Conservation (phyloP, 257 asterid species). For the Gynochthodes officinalis region DNA sequence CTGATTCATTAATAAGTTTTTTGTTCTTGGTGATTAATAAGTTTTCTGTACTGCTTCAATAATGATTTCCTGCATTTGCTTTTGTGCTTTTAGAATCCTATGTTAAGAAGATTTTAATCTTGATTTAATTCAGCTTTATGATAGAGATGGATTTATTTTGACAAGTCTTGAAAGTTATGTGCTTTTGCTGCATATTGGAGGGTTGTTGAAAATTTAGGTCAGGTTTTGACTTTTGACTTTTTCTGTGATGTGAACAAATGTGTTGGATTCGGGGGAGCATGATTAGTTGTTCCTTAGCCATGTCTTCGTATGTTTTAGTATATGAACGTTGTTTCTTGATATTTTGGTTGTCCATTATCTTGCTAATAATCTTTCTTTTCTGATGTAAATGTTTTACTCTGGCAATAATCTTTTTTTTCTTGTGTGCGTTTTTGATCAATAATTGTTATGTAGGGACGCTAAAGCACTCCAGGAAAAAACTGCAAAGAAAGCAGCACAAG, state of each 20-base stretch:
- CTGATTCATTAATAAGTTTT: no score
- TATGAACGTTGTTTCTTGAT: background rate
- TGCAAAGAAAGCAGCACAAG: slow-evolving; percentile 75
- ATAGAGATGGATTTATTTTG: background rate
- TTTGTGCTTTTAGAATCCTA: no score
- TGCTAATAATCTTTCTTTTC: no score
- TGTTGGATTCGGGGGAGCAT: background rate
- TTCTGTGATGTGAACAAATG: background rate
- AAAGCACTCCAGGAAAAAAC: slow-evolving; percentile 88
- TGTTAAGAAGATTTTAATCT: no score
- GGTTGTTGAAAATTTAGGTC: background rate
- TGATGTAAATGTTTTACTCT: background rate
- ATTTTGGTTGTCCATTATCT: background rate
- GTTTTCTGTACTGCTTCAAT: no score
- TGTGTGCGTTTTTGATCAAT: background rate
- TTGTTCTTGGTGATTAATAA: no score
- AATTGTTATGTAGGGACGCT: slow-evolving; percentile 51
- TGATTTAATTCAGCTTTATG: background rate
- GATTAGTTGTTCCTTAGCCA: background rate
- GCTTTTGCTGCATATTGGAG: background rate
- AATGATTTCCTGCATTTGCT: no score
- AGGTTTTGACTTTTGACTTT: background rate
- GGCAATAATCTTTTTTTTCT: background rate
- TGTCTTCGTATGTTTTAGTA: background rate
- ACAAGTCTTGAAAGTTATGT: background rate